A percentile compares a stretch with the other conserved stretches of the same genome.
These are phyloP conservation scores for Populus hybrid DNA, from an alignment of 441 rosid species.

Conservation along the genomic window DNA sequence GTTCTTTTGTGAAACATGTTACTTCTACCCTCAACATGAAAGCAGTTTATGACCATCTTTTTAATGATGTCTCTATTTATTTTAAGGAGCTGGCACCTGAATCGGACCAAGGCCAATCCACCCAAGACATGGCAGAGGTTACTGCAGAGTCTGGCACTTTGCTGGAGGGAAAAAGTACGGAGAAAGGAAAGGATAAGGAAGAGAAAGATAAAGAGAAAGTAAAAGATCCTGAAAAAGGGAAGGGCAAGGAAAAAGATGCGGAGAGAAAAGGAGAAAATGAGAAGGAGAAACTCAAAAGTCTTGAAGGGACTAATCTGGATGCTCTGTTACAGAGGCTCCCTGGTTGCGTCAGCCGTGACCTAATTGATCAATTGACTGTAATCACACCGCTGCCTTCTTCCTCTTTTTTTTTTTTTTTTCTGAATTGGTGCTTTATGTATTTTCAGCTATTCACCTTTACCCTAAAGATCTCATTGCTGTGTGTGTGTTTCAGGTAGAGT, in stretches of 20 bases:
- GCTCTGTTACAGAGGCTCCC: conserved; percentile 94
- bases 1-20: neutral
- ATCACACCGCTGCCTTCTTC: conserved; percentile 24
- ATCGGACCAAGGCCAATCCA: conserved; percentile 51
- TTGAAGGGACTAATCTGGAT: conserved; percentile 93
- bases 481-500: conserved; percentile 72
- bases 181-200: conserved; percentile 81
- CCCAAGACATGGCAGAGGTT: conserved; percentile 57
- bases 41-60: neutral
- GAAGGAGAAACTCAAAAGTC: conserved; percentile 84
- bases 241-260: conserved; percentile 78
- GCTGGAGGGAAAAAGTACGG: conserved; percentile 57
- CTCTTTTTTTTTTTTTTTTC: neutral
- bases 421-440: conserved; percentile 14
- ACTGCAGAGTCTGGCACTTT: conserved; percentile 53
- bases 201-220: conserved; percentile 79
- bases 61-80: conserved; percentile 15
- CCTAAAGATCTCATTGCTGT: conserved; percentile 5
- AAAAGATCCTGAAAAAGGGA: conserved; percentile 67
- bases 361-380: conserved; percentile 95
- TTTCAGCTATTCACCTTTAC: neutral
- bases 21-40: neutral
- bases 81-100: conserved; percentile 71
- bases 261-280: conserved; percentile 80
- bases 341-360: conserved; percentile 96